A percentile compares a stretch with the other conserved stretches of the same genome.
Evolutionary conservation across 2,329 filamentous ascomycete species (phyloP).

Genomic region (Calonectria hongkongensis): DNA sequence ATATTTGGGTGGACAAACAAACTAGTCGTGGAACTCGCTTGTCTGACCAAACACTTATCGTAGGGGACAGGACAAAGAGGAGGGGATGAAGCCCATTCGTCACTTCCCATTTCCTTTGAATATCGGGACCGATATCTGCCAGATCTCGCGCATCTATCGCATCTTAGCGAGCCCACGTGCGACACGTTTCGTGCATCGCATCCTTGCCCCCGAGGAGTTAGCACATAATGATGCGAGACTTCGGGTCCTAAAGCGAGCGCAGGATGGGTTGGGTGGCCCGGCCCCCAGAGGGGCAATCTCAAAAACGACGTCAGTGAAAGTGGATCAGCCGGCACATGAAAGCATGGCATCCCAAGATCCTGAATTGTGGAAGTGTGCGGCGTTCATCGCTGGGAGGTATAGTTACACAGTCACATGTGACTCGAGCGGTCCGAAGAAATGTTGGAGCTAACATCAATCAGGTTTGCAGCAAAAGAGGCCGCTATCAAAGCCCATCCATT

Average conservation of each 20-base stretch:
- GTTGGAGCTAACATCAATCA: conserved; percentile 49
- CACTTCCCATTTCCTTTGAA: conserved; percentile 79
- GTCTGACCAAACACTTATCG: background rate
- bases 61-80: background rate
- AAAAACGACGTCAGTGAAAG: background rate
- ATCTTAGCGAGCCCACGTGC: conserved; percentile 70
- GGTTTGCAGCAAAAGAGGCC: conserved; percentile 85
- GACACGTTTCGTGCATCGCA: conserved; percentile 67
- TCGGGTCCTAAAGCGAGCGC: conserved; percentile 36
- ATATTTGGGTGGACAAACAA: background rate
- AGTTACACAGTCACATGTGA: background rate
- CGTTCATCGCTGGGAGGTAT: conserved; percentile 62
- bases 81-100: conserved; percentile 58
- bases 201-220: conserved; percentile 65
- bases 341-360: conserved; percentile 41
- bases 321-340: conserved; percentile 10
- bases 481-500: conserved; percentile 81
- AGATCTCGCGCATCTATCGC: conserved; percentile 77
- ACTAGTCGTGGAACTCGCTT: conserved; percentile 27
- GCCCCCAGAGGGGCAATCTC: background rate
- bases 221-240: conserved; percentile 50
- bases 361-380: conserved; percentile 59
- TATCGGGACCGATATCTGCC: conserved; percentile 88
- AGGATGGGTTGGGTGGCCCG: background rate
- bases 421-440: conserved; percentile 1